phyloP scores from a whole-genome alignment of 83 land plant species.

The Picea abies region DNA sequence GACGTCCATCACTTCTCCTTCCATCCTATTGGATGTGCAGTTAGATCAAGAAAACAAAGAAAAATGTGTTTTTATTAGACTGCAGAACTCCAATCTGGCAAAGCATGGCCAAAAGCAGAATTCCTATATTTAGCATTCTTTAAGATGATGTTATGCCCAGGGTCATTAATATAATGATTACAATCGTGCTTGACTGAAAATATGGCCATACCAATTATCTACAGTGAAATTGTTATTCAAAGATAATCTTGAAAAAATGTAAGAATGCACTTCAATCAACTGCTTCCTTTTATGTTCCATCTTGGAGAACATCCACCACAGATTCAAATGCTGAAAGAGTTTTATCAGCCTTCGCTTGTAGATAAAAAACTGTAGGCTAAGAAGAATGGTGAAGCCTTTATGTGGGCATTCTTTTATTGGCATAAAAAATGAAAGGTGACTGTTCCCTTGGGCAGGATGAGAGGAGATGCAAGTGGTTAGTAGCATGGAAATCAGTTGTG shows the following conservation, averaged over 20 bases:
- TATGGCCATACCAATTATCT: not conserved
- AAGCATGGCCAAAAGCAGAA: not conserved
- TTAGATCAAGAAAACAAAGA: not conserved
- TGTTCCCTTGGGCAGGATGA: no score
- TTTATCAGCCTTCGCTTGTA: not conserved
- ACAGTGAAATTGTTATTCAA: no score
- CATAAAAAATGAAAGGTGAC: not conserved
- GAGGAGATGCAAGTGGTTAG: no score
- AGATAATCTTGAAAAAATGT: no score
- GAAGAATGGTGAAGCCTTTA: not conserved
- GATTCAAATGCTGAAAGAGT: not conserved
- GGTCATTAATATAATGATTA: not conserved
- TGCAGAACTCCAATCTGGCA: not conserved
- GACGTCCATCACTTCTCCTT: constrained; percentile 94
- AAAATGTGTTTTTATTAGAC: not conserved
- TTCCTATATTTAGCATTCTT: not conserved
- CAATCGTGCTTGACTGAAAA: not conserved
- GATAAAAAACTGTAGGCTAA: not conserved
- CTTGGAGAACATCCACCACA: not conserved
- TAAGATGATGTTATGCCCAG: not conserved
- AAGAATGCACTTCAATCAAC: not conserved
- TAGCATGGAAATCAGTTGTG: no score
- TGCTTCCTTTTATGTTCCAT: not conserved
- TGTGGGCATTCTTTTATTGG: not conserved
- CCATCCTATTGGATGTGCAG: constrained; percentile 53